Conservation (phyloP, 1,139 yeast species). For the Lodderomyces parapsilosis region DNA sequence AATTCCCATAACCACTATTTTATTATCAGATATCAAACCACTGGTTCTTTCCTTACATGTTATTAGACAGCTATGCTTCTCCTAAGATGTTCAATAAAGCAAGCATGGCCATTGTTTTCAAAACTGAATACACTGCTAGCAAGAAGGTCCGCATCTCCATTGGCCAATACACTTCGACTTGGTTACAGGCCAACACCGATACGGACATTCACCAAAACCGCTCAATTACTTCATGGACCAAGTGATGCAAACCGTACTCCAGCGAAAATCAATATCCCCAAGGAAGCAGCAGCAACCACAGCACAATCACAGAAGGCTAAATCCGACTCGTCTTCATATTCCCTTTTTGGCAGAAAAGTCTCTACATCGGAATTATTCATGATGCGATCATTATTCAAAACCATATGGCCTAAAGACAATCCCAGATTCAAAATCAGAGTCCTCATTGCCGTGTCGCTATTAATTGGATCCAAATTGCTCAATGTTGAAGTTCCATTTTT, state of each 20-base stretch:
- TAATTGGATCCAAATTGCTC: constrained; percentile 76
- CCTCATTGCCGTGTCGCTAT: constrained; percentile 64
- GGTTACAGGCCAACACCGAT: neutral
- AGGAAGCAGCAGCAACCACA: neutral
- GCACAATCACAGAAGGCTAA: neutral
- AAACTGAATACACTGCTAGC: neutral
- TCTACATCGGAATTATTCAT: constrained; percentile 58
- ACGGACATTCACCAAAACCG: constrained; percentile 1
- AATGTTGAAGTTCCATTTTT: constrained; percentile 96
- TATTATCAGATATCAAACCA: neutral
- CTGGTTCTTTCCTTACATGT: neutral
- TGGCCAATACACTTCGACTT: neutral
- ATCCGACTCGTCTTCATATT: constrained; percentile 4
- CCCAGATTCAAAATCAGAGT: constrained; percentile 74
- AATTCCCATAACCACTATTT: neutral
- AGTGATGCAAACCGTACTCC: neutral
- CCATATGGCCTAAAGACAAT: constrained; percentile 88
- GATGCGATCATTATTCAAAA: constrained; percentile 60
- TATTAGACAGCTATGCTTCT: neutral
- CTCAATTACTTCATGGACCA: neutral
- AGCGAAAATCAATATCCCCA: neutral
- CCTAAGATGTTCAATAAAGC: neutral
- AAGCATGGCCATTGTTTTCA: neutral
- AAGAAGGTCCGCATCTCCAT: neutral
- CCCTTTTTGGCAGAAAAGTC: constrained; percentile 25